Evolutionary conservation across 2,329 filamentous ascomycete genomes (phyloP).

Genomic region (Pseudogymnoascus sp.): DNA sequence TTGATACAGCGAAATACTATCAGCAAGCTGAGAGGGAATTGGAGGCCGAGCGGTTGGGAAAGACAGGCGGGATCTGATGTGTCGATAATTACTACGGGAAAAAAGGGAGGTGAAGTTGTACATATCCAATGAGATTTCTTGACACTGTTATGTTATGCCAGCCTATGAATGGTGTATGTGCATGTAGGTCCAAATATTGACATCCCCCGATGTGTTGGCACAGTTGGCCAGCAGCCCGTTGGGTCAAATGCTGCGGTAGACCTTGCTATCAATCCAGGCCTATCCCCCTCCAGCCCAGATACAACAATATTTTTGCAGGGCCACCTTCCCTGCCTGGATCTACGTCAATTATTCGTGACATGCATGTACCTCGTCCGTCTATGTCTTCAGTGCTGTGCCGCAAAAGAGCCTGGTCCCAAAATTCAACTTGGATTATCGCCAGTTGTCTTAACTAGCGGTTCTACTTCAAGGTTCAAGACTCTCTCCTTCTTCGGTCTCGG

Average conservation of each 20-base stretch:
- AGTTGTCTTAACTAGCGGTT: conserved; percentile 16
- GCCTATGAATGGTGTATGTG: not conserved
- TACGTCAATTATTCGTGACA: not conserved
- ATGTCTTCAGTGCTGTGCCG: not conserved
- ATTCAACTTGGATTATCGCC: not conserved
- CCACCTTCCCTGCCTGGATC: not conserved
- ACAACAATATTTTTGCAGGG: not conserved
- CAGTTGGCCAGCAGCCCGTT: not conserved
- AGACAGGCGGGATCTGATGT: conserved; percentile 2
- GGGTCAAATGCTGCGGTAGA: not conserved
- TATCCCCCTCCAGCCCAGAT: too few species aligned
- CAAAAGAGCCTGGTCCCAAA: not conserved
- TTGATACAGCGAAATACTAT: conserved; percentile 98
- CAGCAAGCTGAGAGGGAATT: conserved; percentile 89
- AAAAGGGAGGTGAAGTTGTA: conserved; percentile 6
- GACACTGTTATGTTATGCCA: not conserved
- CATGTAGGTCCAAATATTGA: too few species aligned
- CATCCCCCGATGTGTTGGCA: not conserved
- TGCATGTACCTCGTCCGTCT: not conserved
- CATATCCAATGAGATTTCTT: conserved; percentile 6
- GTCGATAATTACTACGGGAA: conserved; percentile 4
- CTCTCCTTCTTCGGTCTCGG: conserved; percentile 28
- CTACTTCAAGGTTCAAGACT: conserved; percentile 28
- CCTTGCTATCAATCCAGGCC: not conserved
- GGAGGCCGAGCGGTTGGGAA: conserved; percentile 55